Evolutionary conservation across 257 asterid genomes (phyloP), one percentile per base, ranked within the genome.

Genomic region (Fraxinus excelsior): DNA sequence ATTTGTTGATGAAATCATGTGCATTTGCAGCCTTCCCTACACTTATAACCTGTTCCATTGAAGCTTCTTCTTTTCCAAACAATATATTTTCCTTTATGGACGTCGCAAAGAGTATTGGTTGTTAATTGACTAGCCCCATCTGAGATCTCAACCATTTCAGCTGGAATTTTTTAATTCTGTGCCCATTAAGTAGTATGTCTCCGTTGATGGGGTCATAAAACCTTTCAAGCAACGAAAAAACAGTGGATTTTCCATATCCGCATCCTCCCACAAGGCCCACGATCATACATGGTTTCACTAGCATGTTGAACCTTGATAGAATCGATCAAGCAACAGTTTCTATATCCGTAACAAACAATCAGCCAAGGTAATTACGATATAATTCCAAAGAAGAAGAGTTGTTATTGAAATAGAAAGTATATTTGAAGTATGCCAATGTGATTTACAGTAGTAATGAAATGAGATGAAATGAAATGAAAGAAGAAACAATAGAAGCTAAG

Each of bases 261-360:
- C 97, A 90, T 34, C 94, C 90, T 73, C 97, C 97, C 11, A 92
- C 93, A 3, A 92, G 89, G 37, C 93, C 96, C 14, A 92, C 88
- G n/a, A n/a, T n/a, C n/a, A n/a, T n/a, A n/a, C n/a, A n/a, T n/a
- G n/a, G n/a, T n/a, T n/a, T n/a, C n/a, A n/a, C n/a, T n/a, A n/a
- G n/a, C n/a, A n/a, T n/a, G n/a, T n/a, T n/a, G n/a, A n/a, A n/a
- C n/a, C n/a, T n/a, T n/a, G n/a, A n/a, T n/a, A n/a, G n/a, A n/a
- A n/a, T n/a, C n/a, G n/a, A n/a, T n/a, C n/a, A n/a, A n/a, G n/a
- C n/a, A n/a, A n/a, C n/a, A n/a, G n/a, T n/a, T n/a, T n/a, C n/a
- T n/a, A n/a, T n/a, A n/a, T n/a, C n/a, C n/a, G n/a, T n/a, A n/a
- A n/a, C n/a, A n/a, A n/a, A n/a, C n/a, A n/a, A n/a, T n/a, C n/a